Conservation (phyloP, 208 protist species). For the Trypanosoma cruzi region DNA sequence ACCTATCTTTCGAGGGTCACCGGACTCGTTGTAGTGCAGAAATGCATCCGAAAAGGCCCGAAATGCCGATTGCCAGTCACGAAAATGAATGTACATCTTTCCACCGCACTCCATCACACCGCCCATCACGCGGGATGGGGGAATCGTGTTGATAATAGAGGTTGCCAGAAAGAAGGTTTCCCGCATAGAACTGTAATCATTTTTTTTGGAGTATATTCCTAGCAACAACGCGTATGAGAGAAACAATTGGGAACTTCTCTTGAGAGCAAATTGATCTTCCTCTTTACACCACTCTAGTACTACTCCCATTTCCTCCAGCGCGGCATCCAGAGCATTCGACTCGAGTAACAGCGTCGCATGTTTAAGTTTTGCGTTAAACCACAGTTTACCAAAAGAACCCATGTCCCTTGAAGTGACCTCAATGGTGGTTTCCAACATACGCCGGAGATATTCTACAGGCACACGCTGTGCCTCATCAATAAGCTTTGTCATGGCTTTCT, state of each 20-base stretch:
- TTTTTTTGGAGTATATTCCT: conserved; percentile 80
- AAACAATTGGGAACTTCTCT: conserved; percentile 34
- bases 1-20: conserved; percentile 66
- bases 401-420: conserved; percentile 51
- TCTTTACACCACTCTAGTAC: conserved; percentile 78
- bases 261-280: conserved; percentile 40
- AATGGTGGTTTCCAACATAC: conserved; percentile 73
- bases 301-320: conserved; percentile 53
- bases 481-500: conserved; percentile 92
- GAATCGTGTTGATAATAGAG: conserved; percentile 63
- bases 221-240: conserved; percentile 92
- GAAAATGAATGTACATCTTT: conserved; percentile 82
- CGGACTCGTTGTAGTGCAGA: conserved; percentile 94
- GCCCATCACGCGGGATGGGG: conserved; percentile 90
- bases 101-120: conserved; percentile 93
- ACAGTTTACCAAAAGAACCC: conserved; percentile 54
- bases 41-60: conserved; percentile 94
- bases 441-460: conserved; percentile 52
- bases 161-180: conserved; percentile 37
- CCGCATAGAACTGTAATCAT: conserved; percentile 75
- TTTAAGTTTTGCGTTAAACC: conserved; percentile 94
- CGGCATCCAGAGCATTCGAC: conserved; percentile 22
- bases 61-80: conserved; percentile 92
- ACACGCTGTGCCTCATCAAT: conserved; percentile 78
- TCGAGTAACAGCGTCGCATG: conserved; percentile 51